A percentile compares a stretch with the other conserved stretches of the same genome.
These are phyloP conservation scores for Populus hybrid DNA, from an alignment of 441 rosid species.

Conservation along the genomic window DNA sequence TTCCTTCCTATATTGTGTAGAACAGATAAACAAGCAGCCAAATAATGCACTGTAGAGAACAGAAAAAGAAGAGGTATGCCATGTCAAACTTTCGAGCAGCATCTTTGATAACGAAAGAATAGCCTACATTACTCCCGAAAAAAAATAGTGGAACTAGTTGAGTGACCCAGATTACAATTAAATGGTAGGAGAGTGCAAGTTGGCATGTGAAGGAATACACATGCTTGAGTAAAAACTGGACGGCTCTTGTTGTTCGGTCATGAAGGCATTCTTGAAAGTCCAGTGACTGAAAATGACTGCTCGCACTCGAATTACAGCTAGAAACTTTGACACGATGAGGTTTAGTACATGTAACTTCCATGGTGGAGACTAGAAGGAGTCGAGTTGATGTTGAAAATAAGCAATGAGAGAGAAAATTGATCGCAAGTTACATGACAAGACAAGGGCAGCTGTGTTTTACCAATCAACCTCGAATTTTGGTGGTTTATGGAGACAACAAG, in stretches of 20 bases:
- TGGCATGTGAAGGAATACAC: neutral
- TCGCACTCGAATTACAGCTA: neutral
- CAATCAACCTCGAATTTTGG: conserved; percentile 13
- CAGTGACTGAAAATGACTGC: neutral
- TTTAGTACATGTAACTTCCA: neutral
- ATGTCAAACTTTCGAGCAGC: neutral
- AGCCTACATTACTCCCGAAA: neutral
- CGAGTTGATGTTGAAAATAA: conserved; percentile 12
- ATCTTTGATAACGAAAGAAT: neutral
- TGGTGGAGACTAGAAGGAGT: conserved; percentile 4
- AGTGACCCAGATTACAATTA: neutral
- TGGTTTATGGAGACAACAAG: conserved; percentile 16
- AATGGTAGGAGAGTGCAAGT: neutral
- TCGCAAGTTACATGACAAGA: neutral
- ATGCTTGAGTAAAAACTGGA: neutral
- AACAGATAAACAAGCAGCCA: no score
- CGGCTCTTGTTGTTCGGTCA: conserved; percentile 4
- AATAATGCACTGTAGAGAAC: neutral
- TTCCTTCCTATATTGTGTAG: neutral
- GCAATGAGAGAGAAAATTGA: neutral
- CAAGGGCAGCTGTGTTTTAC: neutral
- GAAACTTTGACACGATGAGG: neutral
- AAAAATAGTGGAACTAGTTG: neutral
- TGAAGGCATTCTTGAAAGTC: neutral
- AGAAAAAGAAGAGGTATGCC: neutral